Base-by-base conservation (phyloP, 192 early-diverging fungal species). In the Gaertneriomyces semiglobifer region DNA sequence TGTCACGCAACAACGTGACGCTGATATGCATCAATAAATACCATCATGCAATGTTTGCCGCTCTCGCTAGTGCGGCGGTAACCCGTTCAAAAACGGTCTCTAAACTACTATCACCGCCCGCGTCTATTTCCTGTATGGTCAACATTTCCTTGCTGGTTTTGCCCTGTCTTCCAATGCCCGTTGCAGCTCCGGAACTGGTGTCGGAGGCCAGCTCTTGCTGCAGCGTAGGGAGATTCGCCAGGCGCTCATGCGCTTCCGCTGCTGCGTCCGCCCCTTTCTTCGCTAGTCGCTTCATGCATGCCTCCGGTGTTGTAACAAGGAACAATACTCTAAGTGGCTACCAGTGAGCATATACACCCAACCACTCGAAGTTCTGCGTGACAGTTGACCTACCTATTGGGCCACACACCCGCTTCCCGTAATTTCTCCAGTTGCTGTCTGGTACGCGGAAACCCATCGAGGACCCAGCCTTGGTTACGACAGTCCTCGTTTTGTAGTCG, bases 51-150 rank as follows among this genome's bases (percentile, higher is more conserved):
- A 58, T 58, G 33, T 66, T 66, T n/a, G 54, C 65, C 11, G 58
- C 47, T n/a, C 66, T 58, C 7, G 60, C 53, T 46, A 68, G 12
- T 14, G 66, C 66, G 10, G 25, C 66, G 12, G 58, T n/a, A n/a
- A 80, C 70, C 25, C 74, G 45, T 53, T 83, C 81, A 59, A 80
- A 70, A 16, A 73, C 61, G 38, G 25, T 57, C 51, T 76, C 66
- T 19, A 75, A 69, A 14, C 58, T 48, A 11, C 44, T 58, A 66
- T 70, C 53, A 4, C 64, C 81, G 12, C 71, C 78, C 0, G 73
- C 74, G 8, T 83, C 74, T 47, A 84, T 74, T 18, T 77, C 75
- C 44, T 84, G 82, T 54, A 84, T 72, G 53, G 80, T 73, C 14
- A 73, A 76, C 7, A 58, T 67, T 4, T 33, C 46, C 16, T 62